These are phyloP conservation scores for Fusarium sarcochroum DNA, from an alignment of 2,329 filamentous ascomycete species.

Conservation along the genomic window DNA sequence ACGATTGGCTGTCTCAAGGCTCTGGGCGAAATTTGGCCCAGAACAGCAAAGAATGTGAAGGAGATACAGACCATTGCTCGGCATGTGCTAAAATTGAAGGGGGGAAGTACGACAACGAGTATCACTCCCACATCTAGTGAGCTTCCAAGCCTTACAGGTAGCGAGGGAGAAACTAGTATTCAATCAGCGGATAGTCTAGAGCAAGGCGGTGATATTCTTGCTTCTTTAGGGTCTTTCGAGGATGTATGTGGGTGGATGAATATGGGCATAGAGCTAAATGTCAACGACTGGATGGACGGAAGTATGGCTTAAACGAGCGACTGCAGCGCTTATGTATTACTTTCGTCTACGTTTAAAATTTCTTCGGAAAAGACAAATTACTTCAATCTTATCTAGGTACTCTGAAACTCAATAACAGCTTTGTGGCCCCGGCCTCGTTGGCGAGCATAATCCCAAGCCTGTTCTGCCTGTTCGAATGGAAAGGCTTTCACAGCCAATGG, in stretches of 20 bases:
- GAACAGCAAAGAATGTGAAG: slow-evolving; percentile 34
- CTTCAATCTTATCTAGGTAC: too few species aligned
- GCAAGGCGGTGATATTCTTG: neutral
- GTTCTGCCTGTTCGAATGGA: neutral
- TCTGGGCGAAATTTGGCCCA: slow-evolving; percentile 22
- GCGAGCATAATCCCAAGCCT: slow-evolving; percentile 20
- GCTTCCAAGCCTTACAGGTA: slow-evolving; percentile 5
- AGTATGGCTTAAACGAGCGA: neutral
- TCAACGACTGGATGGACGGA: slow-evolving; percentile 3
- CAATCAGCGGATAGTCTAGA: neutral
- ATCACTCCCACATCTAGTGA: neutral
- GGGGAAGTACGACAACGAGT: neutral
- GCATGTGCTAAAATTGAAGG: slow-evolving; percentile 20
- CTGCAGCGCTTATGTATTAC: too few species aligned
- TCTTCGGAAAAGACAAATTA: too few species aligned
- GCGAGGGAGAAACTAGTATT: neutral
- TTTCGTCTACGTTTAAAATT: too few species aligned
- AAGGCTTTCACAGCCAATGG: slow-evolving; percentile 10
- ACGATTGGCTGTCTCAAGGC: slow-evolving; percentile 35
- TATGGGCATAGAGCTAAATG: neutral
- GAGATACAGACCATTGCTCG: slow-evolving; percentile 42
- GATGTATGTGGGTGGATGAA: slow-evolving; percentile 21
- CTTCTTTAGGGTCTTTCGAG: slow-evolving; percentile 15
- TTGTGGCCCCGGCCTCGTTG: slow-evolving; percentile 18
- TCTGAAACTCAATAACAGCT: slow-evolving; percentile 9